A percentile compares a stretch with the other conserved stretches of the same genome.
These are phyloP conservation scores for Barnettozyma sp. DNA, from an alignment of 805 yeast species.

Conservation along the genomic window DNA sequence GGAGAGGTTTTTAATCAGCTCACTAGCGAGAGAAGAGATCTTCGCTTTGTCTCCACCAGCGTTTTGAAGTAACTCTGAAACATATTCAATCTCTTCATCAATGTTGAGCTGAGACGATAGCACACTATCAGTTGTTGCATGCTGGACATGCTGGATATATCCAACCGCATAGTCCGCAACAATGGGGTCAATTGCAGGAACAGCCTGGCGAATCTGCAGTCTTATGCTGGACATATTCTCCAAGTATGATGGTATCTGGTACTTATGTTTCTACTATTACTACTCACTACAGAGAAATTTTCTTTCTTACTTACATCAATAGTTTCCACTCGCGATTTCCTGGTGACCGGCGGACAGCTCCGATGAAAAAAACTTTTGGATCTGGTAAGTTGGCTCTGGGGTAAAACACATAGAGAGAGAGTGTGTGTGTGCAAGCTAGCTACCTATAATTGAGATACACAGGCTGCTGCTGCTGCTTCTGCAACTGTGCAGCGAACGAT, in stretches of 20 bases:
- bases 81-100: conserved; percentile 57
- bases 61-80: conserved; percentile 56
- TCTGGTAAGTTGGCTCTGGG: too few species aligned
- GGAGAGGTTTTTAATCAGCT: conserved; percentile 41
- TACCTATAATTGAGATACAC: too few species aligned
- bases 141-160: conserved; percentile 76
- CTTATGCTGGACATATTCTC: conserved; percentile 32
- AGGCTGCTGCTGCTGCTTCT: too few species aligned
- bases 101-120: conserved; percentile 66
- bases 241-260: not conserved
- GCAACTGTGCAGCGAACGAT: too few species aligned
- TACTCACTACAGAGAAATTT: not conserved
- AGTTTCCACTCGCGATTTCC: too few species aligned
- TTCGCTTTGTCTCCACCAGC: conserved; percentile 74
- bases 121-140: conserved; percentile 75
- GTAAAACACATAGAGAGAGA: too few species aligned
- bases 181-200: conserved; percentile 76
- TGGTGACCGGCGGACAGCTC: too few species aligned
- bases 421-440: too few species aligned
- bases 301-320: not conserved
- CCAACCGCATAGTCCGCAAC: conserved; percentile 89
- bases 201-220: conserved; percentile 74
- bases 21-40: conserved; percentile 41
- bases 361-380: too few species aligned
- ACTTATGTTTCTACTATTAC: not conserved